These are phyloP conservation scores for Scenedesmus sp. DNA, from an alignment of 163 green algal species.

Conservation along the genomic window DNA sequence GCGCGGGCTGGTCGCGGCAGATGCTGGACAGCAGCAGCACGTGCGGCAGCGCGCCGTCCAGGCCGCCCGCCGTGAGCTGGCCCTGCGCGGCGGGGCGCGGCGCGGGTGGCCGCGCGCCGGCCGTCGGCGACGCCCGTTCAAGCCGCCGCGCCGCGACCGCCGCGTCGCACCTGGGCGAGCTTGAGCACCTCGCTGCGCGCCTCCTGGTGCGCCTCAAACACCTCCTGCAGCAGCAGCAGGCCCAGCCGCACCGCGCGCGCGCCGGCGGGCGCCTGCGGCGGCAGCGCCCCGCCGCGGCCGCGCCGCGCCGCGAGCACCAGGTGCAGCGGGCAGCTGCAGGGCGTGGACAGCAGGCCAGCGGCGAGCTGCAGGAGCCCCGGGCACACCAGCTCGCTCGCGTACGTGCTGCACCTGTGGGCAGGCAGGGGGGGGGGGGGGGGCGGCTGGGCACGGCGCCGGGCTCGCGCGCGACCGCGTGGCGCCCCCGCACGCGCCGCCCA, in stretches of 20 bases:
- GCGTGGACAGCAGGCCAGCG: conserved; percentile 4
- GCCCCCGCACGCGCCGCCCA: too few relatives aligned
- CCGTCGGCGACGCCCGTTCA: too few relatives aligned
- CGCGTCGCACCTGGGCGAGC: conserved; percentile 30
- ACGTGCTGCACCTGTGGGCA: conserved; percentile 34
- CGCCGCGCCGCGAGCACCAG: conserved; percentile 26
- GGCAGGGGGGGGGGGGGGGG: too few relatives aligned
- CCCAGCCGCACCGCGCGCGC: conserved; percentile 30
- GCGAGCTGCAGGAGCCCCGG: conserved; percentile 33
- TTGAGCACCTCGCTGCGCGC: conserved; percentile 38
- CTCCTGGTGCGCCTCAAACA: conserved; percentile 37
- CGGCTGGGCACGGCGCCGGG: too few relatives aligned
- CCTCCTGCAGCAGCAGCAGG: conserved; percentile 33
- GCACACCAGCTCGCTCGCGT: conserved; percentile 34
- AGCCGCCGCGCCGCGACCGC: too few relatives aligned
- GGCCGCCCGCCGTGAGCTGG: conserved; percentile 23
- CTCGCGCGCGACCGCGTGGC: too few relatives aligned
- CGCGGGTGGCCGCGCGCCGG: too few relatives aligned
- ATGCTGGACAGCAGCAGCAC: conserved; percentile 41
- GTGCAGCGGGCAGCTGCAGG: conserved; percentile 33
- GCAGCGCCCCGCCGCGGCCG: conserved; percentile 7
- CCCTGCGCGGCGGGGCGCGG: conserved; percentile 10
- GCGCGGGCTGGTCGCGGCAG: conserved; percentile 32
- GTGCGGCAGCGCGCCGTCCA: conserved; percentile 15
- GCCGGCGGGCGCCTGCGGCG: conserved; percentile 16